These are phyloP conservation scores for Mycena sp. DNA, from an alignment of 1,284 basidiomycete genomes.

Conservation along the genomic window DNA sequence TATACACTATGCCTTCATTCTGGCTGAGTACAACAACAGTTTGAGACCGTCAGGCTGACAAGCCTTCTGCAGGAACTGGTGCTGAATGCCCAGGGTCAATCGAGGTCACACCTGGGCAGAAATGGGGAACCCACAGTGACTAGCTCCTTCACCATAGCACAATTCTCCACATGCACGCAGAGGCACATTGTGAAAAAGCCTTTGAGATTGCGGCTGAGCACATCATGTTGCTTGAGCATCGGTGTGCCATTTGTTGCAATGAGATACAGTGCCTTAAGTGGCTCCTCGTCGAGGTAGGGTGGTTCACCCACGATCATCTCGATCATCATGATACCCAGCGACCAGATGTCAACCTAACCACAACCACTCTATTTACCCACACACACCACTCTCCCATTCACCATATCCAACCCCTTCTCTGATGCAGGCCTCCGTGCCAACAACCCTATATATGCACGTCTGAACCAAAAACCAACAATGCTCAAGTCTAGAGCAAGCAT, in stretches of 20 bases:
- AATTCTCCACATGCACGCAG: constrained; percentile 97
- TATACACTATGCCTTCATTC: constrained; percentile 46
- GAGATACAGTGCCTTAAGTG: constrained; percentile 95
- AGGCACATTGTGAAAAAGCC: constrained; percentile 96
- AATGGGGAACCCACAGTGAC: constrained; percentile 70
- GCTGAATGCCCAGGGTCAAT: constrained; percentile 57
- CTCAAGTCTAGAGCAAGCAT: too few species aligned
- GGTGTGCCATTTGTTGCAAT: constrained; percentile 99
- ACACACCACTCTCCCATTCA: too few species aligned
- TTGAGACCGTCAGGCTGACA: constrained; percentile 86
- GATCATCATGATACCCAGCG: constrained; percentile 98
- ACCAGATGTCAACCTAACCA: constrained; percentile 99
- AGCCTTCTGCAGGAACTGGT: constrained; percentile 91
- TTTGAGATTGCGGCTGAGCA: constrained; percentile 92
- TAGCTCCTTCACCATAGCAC: constrained; percentile 93
- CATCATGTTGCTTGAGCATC: constrained; percentile 96
- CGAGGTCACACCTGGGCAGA: constrained; percentile 4
- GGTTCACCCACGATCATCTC: constrained; percentile 99
- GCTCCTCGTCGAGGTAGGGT: constrained; percentile 97
- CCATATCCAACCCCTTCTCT: too few species aligned
- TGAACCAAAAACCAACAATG: too few species aligned
- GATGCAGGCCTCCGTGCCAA: too few species aligned
- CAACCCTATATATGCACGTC: too few species aligned
- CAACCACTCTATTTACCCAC: too few species aligned
- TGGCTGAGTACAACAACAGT: constrained; percentile 81